Evolutionary conservation across 495 filamentous ascomycete species (phyloP).

Genomic region (Aspergillus olivimuriae): DNA sequence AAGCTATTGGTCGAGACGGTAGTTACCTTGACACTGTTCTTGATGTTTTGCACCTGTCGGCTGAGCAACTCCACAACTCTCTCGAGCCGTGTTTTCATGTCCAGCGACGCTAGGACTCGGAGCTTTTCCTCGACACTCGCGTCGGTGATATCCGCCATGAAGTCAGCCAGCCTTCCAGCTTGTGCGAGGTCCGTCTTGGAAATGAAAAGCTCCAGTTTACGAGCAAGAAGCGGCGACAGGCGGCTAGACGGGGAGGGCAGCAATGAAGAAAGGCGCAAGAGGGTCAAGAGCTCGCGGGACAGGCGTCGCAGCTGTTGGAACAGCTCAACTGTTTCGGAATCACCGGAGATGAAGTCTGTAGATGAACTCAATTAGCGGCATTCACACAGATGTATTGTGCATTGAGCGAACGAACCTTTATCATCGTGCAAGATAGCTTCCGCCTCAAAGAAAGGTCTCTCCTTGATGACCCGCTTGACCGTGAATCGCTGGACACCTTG

Average conservation of each 20-base stretch:
- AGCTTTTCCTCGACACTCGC: conserved; percentile 84
- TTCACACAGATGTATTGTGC: background rate
- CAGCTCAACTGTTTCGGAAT: conserved; percentile 54
- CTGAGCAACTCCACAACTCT: conserved; percentile 74
- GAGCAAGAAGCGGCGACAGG: conserved; percentile 74
- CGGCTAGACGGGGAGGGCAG: conserved; percentile 55
- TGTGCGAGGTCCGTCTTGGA: conserved; percentile 66
- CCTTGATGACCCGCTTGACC: conserved; percentile 65
- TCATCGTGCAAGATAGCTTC: conserved; percentile 60
- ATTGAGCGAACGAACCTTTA: conserved; percentile 32
- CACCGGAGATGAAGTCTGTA: conserved; percentile 39
- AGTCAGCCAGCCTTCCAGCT: conserved; percentile 87
- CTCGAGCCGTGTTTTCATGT: conserved; percentile 70
- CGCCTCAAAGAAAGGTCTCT: conserved; percentile 81
- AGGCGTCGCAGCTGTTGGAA: conserved; percentile 78
- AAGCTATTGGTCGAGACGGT: conserved; percentile 55
- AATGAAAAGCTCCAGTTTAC: conserved; percentile 81
- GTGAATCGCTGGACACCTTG: conserved; percentile 76
- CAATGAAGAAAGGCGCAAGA: conserved; percentile 71
- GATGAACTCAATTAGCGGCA: background rate
- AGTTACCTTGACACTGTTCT: conserved; percentile 74
- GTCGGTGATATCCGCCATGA: conserved; percentile 88
- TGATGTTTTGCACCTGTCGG: conserved; percentile 71
- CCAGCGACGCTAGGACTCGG: conserved; percentile 67
- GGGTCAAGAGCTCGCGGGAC: conserved; percentile 72